Conservation (phyloP, 768 basidiomycete species). For the Brasilioporus rufonigricans region DNA sequence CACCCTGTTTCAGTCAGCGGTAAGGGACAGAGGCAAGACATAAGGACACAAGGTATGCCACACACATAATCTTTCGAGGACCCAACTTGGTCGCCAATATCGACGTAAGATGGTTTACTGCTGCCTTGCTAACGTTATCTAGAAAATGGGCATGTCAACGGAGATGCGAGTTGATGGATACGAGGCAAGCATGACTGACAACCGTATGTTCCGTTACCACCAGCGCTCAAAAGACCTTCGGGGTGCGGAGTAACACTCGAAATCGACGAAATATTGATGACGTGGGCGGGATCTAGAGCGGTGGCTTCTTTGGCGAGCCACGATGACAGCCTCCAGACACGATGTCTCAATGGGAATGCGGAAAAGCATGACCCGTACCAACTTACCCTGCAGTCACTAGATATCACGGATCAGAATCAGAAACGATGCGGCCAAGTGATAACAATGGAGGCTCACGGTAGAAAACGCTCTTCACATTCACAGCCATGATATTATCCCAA, state of each 20-base stretch:
- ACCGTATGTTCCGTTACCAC: constrained; percentile 70
- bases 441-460: constrained; percentile 52
- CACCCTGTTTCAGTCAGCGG: constrained; percentile 44
- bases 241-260: constrained; percentile 53
- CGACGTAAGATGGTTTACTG: constrained; percentile 79
- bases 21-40: background rate
- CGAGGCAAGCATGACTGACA: constrained; percentile 50
- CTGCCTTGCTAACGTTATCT: constrained; percentile 87
- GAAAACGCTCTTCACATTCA: constrained; percentile 85
- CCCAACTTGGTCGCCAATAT: constrained; percentile 66
- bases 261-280: constrained; percentile 82
- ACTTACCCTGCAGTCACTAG: constrained; percentile 45
- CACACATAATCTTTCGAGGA: constrained; percentile 62
- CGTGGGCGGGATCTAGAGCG: constrained; percentile 63
- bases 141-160: background rate
- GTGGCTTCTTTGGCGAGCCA: constrained; percentile 67
- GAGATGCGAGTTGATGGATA: background rate
- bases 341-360: background rate
- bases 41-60: constrained; percentile 5
- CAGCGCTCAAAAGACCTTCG: constrained; percentile 47
- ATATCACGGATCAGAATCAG: background rate
- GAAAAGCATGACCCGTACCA: background rate
- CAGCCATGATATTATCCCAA: constrained; percentile 80
- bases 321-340: constrained; percentile 29
- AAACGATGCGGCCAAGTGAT: background rate